Conservation (phyloP, 225 moss, liverwort and hornwort genomes). For the Asterella californica region DNA sequence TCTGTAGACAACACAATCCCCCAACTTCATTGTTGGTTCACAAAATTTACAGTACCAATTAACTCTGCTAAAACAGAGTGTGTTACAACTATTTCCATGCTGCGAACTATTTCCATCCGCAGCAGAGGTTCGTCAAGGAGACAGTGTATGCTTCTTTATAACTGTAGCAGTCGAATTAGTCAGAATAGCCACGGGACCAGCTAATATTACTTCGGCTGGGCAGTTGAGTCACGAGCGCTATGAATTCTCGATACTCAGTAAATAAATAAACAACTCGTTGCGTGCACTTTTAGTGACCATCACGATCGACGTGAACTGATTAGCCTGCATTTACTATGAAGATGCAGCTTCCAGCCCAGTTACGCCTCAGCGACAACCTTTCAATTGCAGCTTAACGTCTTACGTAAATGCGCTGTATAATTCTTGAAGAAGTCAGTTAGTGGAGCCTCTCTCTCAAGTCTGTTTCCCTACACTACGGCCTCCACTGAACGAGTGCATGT, state of each 20-base stretch:
- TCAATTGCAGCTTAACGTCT: neutral
- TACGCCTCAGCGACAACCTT: neutral
- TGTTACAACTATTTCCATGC: too few relatives aligned
- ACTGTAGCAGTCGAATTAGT: neutral
- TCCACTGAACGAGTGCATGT: neutral
- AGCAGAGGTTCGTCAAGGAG: neutral
- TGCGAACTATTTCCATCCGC: too few relatives aligned
- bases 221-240: neutral
- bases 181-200: neutral
- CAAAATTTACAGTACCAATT: neutral
- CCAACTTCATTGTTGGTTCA: neutral
- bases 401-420: neutral
- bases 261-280: neutral
- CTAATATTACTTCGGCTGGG: neutral
- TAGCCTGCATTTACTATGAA: too few relatives aligned
- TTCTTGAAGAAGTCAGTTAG: neutral
- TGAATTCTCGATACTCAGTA: neutral
- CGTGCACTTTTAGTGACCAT: too few relatives aligned
- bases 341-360: neutral
- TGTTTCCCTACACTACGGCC: neutral
- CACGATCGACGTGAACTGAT: too few relatives aligned
- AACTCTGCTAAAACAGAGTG: neutral
- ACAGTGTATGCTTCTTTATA: neutral
- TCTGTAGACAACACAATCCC: constrained; percentile 42
- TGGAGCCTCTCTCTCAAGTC: neutral